Conservation (phyloP, 169 alveolate genomes). For the Plasmodium fragile region DNA sequence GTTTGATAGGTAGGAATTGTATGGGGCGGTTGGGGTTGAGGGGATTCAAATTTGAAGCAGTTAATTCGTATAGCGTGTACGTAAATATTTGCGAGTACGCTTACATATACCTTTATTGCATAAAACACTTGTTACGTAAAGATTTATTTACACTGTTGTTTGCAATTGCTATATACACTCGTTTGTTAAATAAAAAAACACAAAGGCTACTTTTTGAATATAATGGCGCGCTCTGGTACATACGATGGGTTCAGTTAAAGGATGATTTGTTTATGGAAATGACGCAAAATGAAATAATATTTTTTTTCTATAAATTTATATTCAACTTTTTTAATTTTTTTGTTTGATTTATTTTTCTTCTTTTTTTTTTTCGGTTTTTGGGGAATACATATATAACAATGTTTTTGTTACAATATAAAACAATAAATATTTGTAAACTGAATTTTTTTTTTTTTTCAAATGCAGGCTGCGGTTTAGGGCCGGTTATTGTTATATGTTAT, state of each 20-base stretch:
- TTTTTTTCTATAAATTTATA: constrained; percentile 13
- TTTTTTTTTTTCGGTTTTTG: constrained; percentile 13
- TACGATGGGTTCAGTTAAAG: background rate
- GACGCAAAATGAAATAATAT: background rate
- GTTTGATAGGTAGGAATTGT: background rate
- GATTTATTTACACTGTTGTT: background rate
- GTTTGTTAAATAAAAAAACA: background rate
- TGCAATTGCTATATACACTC: background rate
- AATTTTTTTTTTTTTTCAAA: background rate
- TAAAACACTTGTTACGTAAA: background rate
- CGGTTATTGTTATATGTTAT: background rate
- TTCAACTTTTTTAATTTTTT: background rate
- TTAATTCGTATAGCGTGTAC: background rate
- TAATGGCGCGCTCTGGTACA: background rate
- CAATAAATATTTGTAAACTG: background rate
- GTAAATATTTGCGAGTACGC: constrained; percentile 14
- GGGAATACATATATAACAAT: constrained; percentile 8
- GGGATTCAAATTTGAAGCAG: background rate
- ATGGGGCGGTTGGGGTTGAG: background rate
- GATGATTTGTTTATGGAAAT: constrained; percentile 12
- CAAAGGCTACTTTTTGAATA: background rate
- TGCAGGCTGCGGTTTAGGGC: background rate
- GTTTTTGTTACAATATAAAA: background rate
- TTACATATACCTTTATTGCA: constrained; percentile 23
- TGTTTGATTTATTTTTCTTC: background rate